A percentile compares a stretch with the other conserved stretches of the same genome.
Evolutionary conservation across 495 filamentous ascomycete species (phyloP).

Genomic region (Tuber brumale): DNA sequence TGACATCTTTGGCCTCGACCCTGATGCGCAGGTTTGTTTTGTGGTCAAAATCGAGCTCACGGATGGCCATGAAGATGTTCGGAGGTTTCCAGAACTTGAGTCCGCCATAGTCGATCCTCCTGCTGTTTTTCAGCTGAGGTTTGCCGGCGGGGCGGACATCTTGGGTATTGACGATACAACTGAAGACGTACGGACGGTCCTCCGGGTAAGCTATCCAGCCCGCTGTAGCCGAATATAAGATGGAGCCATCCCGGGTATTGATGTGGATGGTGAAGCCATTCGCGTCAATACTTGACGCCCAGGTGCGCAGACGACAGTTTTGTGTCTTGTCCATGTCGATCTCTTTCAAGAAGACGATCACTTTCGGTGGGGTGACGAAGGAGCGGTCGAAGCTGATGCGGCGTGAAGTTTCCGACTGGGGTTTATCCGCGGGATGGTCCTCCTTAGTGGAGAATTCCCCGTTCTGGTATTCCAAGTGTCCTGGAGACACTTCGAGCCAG

Average conservation of each 20-base stretch:
- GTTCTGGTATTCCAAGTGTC: constrained; percentile 14
- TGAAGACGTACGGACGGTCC: constrained; percentile 20
- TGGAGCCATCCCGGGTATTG: constrained; percentile 6
- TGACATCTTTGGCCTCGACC: constrained; percentile 1
- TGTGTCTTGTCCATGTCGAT: constrained; percentile 16
- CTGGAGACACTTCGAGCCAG: constrained; percentile 19
- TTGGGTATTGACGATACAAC: constrained; percentile 21
- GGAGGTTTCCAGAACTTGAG: constrained; percentile 1
- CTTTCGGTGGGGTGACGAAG: constrained; percentile 22
- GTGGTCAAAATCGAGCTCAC: not conserved
- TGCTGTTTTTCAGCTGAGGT: not conserved
- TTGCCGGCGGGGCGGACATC: constrained; percentile 3
- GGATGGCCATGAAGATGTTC: constrained; percentile 5
- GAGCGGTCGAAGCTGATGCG: not conserved
- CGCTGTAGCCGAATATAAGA: not conserved
- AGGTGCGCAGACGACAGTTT: constrained; percentile 17
- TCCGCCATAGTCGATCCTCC: not conserved
- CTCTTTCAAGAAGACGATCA: constrained; percentile 20
- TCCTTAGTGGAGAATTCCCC: constrained; percentile 22
- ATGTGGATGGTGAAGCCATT: constrained; percentile 20
- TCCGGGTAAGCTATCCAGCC: constrained; percentile 25
- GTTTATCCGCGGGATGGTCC: constrained; percentile 1
- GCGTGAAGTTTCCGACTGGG: not conserved
- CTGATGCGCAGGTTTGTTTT: not conserved
- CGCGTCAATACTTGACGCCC: constrained; percentile 10